These are phyloP conservation scores for Botrytis fragariae DNA, from an alignment of 2,329 filamentous ascomycete species.

Conservation along the genomic window DNA sequence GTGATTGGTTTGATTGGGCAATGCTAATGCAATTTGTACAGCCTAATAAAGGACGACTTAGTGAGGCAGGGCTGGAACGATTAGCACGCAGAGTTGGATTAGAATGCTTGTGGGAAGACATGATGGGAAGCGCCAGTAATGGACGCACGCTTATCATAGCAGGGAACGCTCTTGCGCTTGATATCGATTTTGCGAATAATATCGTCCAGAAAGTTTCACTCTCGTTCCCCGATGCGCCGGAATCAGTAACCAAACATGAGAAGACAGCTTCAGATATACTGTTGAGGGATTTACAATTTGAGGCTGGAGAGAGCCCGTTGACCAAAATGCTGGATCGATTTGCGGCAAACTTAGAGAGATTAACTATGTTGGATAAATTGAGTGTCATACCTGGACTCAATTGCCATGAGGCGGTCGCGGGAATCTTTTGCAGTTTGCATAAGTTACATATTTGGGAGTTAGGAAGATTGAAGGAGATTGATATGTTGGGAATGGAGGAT, in stretches of 20 bases:
- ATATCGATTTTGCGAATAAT: conserved; percentile 61
- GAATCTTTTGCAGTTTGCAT: conserved; percentile 67
- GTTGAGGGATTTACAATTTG: conserved; percentile 59
- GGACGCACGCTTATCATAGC: conserved; percentile 60
- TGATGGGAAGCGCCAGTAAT: conserved; percentile 46
- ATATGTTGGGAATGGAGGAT: conserved; percentile 46
- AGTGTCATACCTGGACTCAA: conserved; percentile 67
- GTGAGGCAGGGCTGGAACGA: conserved; percentile 71
- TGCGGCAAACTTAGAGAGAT: conserved; percentile 65
- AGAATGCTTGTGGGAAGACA: conserved; percentile 59
- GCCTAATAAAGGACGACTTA: conserved; percentile 59
- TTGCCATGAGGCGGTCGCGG: conserved; percentile 73
- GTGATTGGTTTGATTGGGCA: conserved; percentile 28
- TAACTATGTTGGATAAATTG: conserved; percentile 69
- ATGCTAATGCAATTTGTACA: conserved; percentile 29
- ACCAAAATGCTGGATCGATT: conserved; percentile 71
- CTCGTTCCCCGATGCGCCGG: conserved; percentile 58
- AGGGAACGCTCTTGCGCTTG: conserved; percentile 58
- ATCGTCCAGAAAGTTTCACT: conserved; percentile 62
- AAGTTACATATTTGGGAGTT: conserved; percentile 71
- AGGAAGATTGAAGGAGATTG: conserved; percentile 51
- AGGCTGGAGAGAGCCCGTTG: conserved; percentile 58
- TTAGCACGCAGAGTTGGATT: conserved; percentile 66
- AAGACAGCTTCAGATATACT: conserved; percentile 64
- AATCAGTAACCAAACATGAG: conserved; percentile 58